Evolutionary conservation across 1,284 basidiomycete genomes (phyloP), one percentile per base, ranked within the genome.

Genomic region (Naganishia liquefaciens): DNA sequence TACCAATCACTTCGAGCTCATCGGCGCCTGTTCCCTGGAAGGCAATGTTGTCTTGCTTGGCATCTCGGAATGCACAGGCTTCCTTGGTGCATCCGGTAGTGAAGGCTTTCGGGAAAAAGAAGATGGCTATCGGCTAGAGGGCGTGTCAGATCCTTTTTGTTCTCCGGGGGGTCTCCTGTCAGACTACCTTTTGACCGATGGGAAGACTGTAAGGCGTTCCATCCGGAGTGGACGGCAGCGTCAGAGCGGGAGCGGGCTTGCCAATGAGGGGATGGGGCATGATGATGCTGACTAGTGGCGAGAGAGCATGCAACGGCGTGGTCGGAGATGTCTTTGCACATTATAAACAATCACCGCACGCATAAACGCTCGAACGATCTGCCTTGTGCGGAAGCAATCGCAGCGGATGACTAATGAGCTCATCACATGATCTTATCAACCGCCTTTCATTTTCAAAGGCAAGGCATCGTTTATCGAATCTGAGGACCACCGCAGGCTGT

Each of bases 51-150:
- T 86, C 84, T 54, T 81, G 82, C 58, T 89, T 78, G 3, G 87
- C 87, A 79, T 91, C 88, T 27, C 89, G 84, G 76, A 92, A 90
- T 60, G 85, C 82, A 70, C 88, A 90, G 1, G 87, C 89, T 75
- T 91, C 86, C 72, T 83, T 86, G 10, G 88, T 91, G 75, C 90
- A 91, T 4, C 87, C 88, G 65, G 80, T 86, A 0, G 88, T 84
- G 3, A 66, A 68, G 1, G 87, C 88, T 67, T 69, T 62, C 19
- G 73, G 72, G 61, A 72, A 76, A 79, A 91, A 91, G 81, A 91
- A 90, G 51, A 91, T 68, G 5, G 84, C 87, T 25, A 84, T 83
- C 0, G 86, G 86, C 65, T 80, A 79, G 6, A 19, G 28, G 7
- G 6, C 44, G 33, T 30, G 27, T 49, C 5, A 30, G 28, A 2